A percentile compares a stretch with the other conserved stretches of the same genome.
phyloP scores from a whole-genome alignment of 1,139 yeast species.

The Hansenula lynferdii region DNA sequence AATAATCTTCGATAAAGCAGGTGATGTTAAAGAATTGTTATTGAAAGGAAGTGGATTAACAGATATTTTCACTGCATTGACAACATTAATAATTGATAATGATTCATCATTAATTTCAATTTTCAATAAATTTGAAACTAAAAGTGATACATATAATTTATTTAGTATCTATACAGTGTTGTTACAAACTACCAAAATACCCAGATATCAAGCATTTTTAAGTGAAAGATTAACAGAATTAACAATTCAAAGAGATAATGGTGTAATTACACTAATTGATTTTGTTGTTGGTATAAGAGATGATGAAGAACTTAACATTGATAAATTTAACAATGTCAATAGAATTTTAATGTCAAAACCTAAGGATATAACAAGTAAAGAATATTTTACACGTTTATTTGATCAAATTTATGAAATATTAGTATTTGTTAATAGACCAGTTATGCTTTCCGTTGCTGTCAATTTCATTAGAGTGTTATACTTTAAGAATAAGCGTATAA shows the following conservation, averaged over 20 bases:
- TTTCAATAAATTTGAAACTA: constrained; percentile 28
- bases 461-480: constrained; percentile 52
- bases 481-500: constrained; percentile 45
- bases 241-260: constrained; percentile 56
- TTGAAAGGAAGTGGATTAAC: constrained; percentile 69
- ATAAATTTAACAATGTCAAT: constrained; percentile 62
- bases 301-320: constrained; percentile 59
- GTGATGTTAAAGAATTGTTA: constrained; percentile 53
- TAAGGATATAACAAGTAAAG: constrained; percentile 35
- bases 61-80: constrained; percentile 55
- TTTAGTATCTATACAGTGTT: constrained; percentile 51
- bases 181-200: constrained; percentile 37
- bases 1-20: constrained; percentile 17
- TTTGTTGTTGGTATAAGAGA: constrained; percentile 75
- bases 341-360: constrained; percentile 63
- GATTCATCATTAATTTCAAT: constrained; percentile 3
- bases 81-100: constrained; percentile 35
- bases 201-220: constrained; percentile 39
- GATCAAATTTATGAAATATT: constrained; percentile 54
- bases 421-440: constrained; percentile 56
- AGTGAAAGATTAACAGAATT: constrained; percentile 44
- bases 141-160: constrained; percentile 59
- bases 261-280: constrained; percentile 69
- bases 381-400: constrained; percentile 54
- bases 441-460: constrained; percentile 52